Percentiles rank a stretch among this genome's conserved stretches.
phyloP scores from a whole-genome alignment of 1,284 basidiomycete genomes.

The Puccinia horiana region DNA sequence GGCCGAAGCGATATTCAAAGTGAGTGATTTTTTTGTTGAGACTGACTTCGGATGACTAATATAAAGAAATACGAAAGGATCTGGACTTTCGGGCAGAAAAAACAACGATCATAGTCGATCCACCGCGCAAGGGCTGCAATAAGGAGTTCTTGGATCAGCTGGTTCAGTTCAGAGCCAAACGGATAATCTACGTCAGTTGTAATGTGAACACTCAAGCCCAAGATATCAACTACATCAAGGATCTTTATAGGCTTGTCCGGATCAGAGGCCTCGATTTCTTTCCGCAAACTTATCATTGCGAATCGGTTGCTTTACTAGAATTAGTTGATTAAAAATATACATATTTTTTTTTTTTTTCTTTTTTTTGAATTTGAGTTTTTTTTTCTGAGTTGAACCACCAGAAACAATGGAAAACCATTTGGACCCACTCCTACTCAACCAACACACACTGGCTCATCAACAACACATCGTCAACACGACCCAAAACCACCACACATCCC shows the following conservation, averaged over 20 bases:
- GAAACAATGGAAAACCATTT: background rate
- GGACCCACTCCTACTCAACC: background rate
- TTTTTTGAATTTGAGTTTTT: background rate
- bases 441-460: background rate
- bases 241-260: slow-evolving; percentile 71
- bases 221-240: slow-evolving; percentile 72
- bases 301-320: slow-evolving; percentile 71
- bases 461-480: background rate
- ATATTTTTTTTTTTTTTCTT: background rate
- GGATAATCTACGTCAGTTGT: slow-evolving; percentile 57
- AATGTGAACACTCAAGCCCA: slow-evolving; percentile 74
- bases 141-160: slow-evolving; percentile 57
- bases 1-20: slow-evolving; percentile 65
- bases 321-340: slow-evolving; percentile 57
- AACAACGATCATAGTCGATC: slow-evolving; percentile 79
- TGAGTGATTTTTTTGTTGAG: slow-evolving; percentile 61
- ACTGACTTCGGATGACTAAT: too few species aligned
- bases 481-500: background rate
- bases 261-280: slow-evolving; percentile 86
- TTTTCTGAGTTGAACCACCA: background rate
- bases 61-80: slow-evolving; percentile 56
- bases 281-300: slow-evolving; percentile 88
- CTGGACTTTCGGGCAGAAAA: slow-evolving; percentile 68
- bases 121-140: slow-evolving; percentile 62
- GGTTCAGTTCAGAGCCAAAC: slow-evolving; percentile 54